Evolutionary conservation across 106 monocot species (phyloP).

Genomic region (Apostasia shenzhenica): DNA sequence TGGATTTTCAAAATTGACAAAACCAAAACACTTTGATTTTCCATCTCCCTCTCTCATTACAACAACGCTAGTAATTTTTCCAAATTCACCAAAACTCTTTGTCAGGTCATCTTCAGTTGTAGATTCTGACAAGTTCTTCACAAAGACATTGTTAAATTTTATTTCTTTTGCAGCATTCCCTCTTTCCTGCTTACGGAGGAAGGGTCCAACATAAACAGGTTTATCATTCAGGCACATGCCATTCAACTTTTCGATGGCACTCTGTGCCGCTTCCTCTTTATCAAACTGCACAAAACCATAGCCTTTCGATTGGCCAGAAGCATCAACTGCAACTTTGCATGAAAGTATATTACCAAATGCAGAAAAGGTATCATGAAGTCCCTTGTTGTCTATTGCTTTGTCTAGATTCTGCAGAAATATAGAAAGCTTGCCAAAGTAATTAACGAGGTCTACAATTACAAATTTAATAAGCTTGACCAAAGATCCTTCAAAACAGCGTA

Average conservation of each 20-base stretch:
- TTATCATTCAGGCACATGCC: conserved; percentile 74
- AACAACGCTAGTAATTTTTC: conserved; percentile 60
- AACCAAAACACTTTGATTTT: conserved; percentile 77
- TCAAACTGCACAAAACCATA: conserved; percentile 82
- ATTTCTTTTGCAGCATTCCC: conserved; percentile 31
- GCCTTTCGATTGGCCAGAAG: conserved; percentile 66
- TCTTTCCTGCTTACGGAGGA: conserved; percentile 67
- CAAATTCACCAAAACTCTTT: conserved; percentile 45
- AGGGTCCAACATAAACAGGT: conserved; percentile 62
- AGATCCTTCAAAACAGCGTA: too few relatives aligned
- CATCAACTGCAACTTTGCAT: conserved; percentile 55
- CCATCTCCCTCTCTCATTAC: conserved; percentile 59
- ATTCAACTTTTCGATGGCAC: conserved; percentile 58
- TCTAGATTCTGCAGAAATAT: conserved; percentile 65
- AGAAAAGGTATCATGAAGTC: conserved; percentile 69
- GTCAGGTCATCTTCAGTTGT: conserved; percentile 51
- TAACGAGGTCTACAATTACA: too few relatives aligned
- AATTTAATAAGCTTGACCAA: too few relatives aligned
- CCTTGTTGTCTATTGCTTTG: conserved; percentile 85
- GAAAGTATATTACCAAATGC: conserved; percentile 58
- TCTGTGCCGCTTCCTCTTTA: conserved; percentile 55
- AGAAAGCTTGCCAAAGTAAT: too few relatives aligned
- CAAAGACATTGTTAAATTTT: conserved; percentile 67
- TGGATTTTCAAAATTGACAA: conserved; percentile 66
- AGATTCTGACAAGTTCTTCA: conserved; percentile 56